A percentile compares a stretch with the other conserved stretches of the same genome.
These are phyloP conservation scores for Globisporangium acanthophoron DNA, from an alignment of 352 stramenopile genomes.

Conservation along the genomic window DNA sequence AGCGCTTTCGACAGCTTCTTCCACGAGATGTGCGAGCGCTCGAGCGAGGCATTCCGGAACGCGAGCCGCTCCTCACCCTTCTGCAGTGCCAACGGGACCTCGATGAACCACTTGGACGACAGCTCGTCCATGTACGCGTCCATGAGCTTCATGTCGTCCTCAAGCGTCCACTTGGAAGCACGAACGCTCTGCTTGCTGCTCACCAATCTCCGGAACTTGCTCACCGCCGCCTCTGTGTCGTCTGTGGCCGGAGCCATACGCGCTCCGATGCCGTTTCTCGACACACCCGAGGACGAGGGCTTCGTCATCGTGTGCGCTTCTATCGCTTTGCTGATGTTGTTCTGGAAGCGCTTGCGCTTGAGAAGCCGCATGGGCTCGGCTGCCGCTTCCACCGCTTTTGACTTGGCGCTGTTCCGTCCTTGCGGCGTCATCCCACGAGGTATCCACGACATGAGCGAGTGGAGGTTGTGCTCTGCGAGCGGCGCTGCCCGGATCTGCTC, in stretches of 20 bases:
- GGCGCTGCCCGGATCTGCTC: constrained; percentile 48
- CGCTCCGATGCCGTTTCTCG: constrained; percentile 7
- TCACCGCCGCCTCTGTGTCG: constrained; percentile 29
- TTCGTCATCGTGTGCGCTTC: constrained; percentile 20
- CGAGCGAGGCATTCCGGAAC: constrained; percentile 53
- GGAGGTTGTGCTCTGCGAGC: constrained; percentile 64
- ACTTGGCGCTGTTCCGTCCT: constrained; percentile 38
- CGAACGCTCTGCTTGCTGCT: constrained; percentile 45
- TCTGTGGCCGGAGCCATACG: constrained; percentile 20
- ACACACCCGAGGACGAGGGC: neutral
- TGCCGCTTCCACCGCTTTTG: constrained; percentile 39
- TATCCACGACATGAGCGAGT: constrained; percentile 61
- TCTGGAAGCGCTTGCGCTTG: constrained; percentile 56
- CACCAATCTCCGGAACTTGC: constrained; percentile 40
- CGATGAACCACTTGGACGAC: constrained; percentile 72
- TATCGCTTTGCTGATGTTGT: constrained; percentile 3
- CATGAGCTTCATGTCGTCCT: constrained; percentile 62
- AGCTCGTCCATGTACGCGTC: constrained; percentile 72
- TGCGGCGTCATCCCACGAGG: constrained; percentile 37
- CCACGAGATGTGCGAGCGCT: constrained; percentile 65
- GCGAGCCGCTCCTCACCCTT: constrained; percentile 52
- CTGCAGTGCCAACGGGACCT: constrained; percentile 67
- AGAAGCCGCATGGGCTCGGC: constrained; percentile 34
- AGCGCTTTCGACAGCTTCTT: constrained; percentile 54
- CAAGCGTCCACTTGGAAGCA: constrained; percentile 54